Evolutionary conservation across 2,329 filamentous ascomycete species (phyloP), one percentile per base, ranked within the genome.

Genomic region (Aureobasidium sp.): DNA sequence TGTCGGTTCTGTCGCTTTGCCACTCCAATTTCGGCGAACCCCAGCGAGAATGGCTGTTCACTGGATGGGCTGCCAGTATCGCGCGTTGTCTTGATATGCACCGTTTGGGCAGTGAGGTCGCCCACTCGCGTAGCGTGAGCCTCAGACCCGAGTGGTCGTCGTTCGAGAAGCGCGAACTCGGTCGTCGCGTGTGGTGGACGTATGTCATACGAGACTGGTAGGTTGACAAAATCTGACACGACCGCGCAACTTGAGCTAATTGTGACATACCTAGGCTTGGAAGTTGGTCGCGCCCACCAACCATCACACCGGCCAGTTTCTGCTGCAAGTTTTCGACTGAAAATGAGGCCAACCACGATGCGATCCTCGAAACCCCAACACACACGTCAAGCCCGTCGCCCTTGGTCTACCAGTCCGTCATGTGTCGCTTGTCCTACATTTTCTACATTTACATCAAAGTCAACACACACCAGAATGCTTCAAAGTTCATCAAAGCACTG

Each of bases 361-460:
- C 42, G n/a, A 52, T 61, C 17, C 37, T 60, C 5, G 56, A 50
- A 32, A 39, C 34, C 1, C 17, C 44, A 1, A 32, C 56, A 8
- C 26, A 42, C 17, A 29, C 59, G 5, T 47, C 47, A 2, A 53
- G 47, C n/a, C 53, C 55, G 2, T 63, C 61, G 17, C 61, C 61
- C 15, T 8, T 63, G 10, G 52, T 61, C 3, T 63, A 63, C 9
- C 55, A 48, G 12, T 46, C 52, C 4, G 46, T 61, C 53, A 61
- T 63, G 61, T 56, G 44, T 20, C 42, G 48, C 3, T 15, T 63
- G n/a, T 42, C 61, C 10, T 63, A 63, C 46, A 63, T 63, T 36
- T 63, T 63, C n/a, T 63, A 60, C 46, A 63, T 63, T 12, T 63
- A 61, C 46, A 46, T 63, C 37, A 63, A 61, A 37, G 56, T 50